Conservation (phyloP, 176 grass and related monocot genomes). For the Sorghum bicolor region Sorghum_bicolor_NCBIv3 NC_012871.2:10894501-10895000, state of each 20-base stretch:
- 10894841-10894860: not conserved
- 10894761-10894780: not conserved
- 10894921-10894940: too few relatives aligned
- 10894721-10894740: not conserved
- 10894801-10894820: not conserved
- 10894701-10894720: too few relatives aligned
- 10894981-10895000: too few relatives aligned
- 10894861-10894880: too few relatives aligned
- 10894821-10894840: not conserved
- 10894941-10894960: too few relatives aligned
- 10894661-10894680: not conserved
- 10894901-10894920: too few relatives aligned
- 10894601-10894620: not conserved
- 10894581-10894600: not conserved
- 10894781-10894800: not conserved
- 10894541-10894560: too few relatives aligned
- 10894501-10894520: too few relatives aligned
- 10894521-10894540: too few relatives aligned
- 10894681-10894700: not conserved
- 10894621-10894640: not conserved
- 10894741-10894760: not conserved
- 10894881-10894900: not conserved
- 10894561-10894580: not conserved
- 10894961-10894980: too few relatives aligned
- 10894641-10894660: not conserved